Conservation (phyloP, 805 yeast genomes). For the Tetrapisispora taiwanensis region DNA sequence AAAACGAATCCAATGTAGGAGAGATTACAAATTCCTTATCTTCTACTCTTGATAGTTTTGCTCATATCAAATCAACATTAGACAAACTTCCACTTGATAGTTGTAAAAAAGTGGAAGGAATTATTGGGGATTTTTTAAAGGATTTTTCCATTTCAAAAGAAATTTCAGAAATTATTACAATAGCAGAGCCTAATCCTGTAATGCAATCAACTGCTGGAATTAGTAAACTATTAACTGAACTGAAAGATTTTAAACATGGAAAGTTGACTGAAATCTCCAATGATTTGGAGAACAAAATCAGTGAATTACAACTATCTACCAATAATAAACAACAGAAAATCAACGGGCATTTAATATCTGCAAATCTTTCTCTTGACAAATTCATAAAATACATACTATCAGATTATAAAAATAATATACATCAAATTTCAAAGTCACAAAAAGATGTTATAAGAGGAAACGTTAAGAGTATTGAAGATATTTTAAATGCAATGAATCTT, state of each 20-base stretch:
- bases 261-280: not conserved
- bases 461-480: not conserved
- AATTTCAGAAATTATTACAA: not conserved
- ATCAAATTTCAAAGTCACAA: constrained; percentile 13
- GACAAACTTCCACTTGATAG: not conserved
- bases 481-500: constrained; percentile 1
- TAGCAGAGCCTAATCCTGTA: not conserved
- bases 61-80: not conserved
- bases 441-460: constrained; percentile 6
- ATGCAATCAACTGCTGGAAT: not conserved
- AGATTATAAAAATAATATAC: constrained; percentile 7
- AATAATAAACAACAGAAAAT: not conserved
- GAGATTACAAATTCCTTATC: not conserved
- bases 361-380: not conserved
- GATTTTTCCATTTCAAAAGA: not conserved
- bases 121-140: not conserved
- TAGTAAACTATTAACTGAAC: not conserved
- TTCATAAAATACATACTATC: not conserved
- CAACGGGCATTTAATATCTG: not conserved
- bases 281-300: not conserved
- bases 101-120: not conserved
- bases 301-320: not conserved
- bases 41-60: not conserved
- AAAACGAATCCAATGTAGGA: not conserved
- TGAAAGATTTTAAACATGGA: not conserved